Evolutionary conservation across 2,329 filamentous ascomycete genomes (phyloP), one percentile per base, ranked within the genome.

Genomic region (Botryotinia calthae): DNA sequence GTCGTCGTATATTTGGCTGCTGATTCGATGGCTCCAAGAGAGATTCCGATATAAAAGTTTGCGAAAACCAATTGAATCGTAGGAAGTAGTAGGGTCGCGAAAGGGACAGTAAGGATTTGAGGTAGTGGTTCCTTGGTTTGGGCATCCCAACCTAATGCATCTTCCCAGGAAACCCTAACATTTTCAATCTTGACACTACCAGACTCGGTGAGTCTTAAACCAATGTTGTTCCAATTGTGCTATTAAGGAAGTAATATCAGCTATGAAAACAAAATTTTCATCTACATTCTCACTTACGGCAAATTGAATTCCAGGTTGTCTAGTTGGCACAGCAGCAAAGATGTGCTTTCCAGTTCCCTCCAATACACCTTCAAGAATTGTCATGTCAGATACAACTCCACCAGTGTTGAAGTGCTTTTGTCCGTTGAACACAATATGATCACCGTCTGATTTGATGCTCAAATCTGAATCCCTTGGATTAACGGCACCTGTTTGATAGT

Each of bases 381-480:
- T 91, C 31, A 91, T 81, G 73, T 92, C 89, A 0, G 88, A 90
- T 2, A 92, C 84, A 0, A 90, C 89, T 40, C 89, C 89, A 0
- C 90, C 90, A 0, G 89, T 92, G 78, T 89, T 91, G 83, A 91
- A 91, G 81, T 87, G 84, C 80, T 92, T 92, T 80, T 84, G 85
- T 1, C 89, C 89, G 73, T 87, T 87, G 80, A 90, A 91, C 2
- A 89, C 79, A 22, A 91, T 79, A 3, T 85, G 81, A 6, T 88
- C 86, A 1, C 86, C 87, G 1, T 88, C 83, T 1, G 83, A 80
- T 0, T 83, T 87, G 74, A 90, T 88, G 44, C 84, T 86, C 14
- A 90, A 80, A 76, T 91, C 89, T 56, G 82, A 87, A 78, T 91
- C 89, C 5, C 89, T 86, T 0, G 89, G 89, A 75, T 91, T 91